Evolutionary conservation across 768 basidiomycete species (phyloP), one percentile per base, ranked within the genome.

Genomic region (Podaxis sp.): DNA sequence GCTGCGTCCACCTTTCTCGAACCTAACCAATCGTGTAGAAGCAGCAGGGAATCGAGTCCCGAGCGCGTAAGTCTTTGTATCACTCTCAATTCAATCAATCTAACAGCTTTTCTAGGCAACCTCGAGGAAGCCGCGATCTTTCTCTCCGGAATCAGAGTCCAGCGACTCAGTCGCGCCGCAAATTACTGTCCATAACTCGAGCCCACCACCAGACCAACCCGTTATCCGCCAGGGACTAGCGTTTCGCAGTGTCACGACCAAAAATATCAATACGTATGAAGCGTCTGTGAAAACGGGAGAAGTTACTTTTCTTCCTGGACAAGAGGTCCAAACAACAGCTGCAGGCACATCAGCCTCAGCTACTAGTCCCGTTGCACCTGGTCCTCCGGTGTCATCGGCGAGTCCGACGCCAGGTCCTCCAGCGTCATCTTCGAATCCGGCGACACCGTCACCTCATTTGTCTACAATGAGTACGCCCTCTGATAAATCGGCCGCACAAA

Each of bases 141-240:
- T 86, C 67, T 79, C 82, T 4, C 85, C 87, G 28, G 69, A 74
- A 6, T 83, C 80, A 3, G 83, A 85, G 40, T 58, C 59, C 44
- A 56, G 68, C 12, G 74, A 79, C 63, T 66, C 74, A 39, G 77
- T 73, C 55, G 66, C 79, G 38, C 77, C 78, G 61, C 72, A 75
- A 8, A 69, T 75, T 26, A 76, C 72, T 44, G 74, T 79, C 56
- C 79, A 80, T 65, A 80, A 83, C 63, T 78, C 82, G 11, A 81
- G 84, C 63, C 81, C 82, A 46, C 82, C 81, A 49, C 64, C 75
- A 22, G 74, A 77, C 40, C 75, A 76, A 5, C 87, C 87, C 40
- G 69, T 88, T 30, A 80, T 88, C 66, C 81, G 87, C 53, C 82
- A 86, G 69, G 77, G 84, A n/a, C 73, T 88, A 42, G 87, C 76